Base-by-base conservation (phyloP, 2,329 filamentous ascomycete genomes). In the Diaporthe velutina region DNA sequence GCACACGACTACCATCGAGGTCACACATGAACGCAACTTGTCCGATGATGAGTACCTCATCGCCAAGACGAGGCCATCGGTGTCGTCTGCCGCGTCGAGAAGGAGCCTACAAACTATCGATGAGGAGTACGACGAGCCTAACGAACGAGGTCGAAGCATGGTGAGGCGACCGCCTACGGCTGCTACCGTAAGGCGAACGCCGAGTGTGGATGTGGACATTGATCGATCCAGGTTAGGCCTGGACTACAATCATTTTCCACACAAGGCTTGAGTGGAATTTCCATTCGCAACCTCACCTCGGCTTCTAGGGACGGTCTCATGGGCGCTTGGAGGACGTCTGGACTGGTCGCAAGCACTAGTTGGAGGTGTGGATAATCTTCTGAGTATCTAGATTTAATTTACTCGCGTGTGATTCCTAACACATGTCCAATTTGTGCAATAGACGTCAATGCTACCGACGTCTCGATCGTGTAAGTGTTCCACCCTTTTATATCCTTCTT, bases 121-220 rank as follows among this genome's bases (percentile, higher is more conserved):
- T 7, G 64, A 68, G 48, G 64, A 68, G 2, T 40, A 54, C 40
- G 64, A 68, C 15, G 64, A 68, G 15, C 33, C 64, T 30, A 7
- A 40, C 8, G 64, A 68, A 22, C n/a, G 64, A 40, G 64, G 64
- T 54, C 45, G 64, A 5, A 68, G 45, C 48, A 52, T 22, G 48
- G 15, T 68, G 48, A 68, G 48, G 64, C 64, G 33, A 22, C 64
- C 64, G 45, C 64, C 64, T 40, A 2, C 64, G 9, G 45, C 64
- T 28, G 15, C 61, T 67, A 25, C 30, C 4, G 22, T 28, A 4
- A 38, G 7, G n/a, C 30, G 64, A 30, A 68, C 64, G n/a, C 64
- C 64, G 12, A 68, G 64, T 40, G 45, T 68, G 30, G 64, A 68
- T 12, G 64, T 68, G 64, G 64, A 68, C 8, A 68, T 68, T 68